Evolutionary conservation across 2,329 filamentous ascomycete species (phyloP), one percentile per base, ranked within the genome.

Genomic region (Colletotrichum karsti): DNA sequence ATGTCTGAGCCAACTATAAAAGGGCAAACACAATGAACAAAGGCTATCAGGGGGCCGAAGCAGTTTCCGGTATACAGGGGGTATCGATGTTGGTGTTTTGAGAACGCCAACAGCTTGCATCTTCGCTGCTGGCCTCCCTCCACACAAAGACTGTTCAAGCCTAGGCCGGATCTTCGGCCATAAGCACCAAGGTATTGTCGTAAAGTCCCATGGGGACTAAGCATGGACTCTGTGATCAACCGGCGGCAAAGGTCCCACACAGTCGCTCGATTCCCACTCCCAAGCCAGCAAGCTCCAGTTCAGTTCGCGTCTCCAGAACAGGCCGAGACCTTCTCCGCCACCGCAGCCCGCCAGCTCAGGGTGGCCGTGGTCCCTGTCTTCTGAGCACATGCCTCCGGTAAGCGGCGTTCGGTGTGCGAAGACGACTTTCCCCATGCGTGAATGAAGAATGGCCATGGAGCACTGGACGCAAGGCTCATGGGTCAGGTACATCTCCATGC

Each of bases 381-480:
- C 94, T 22, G 94, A 91, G 74, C 91, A 92, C 81, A 98, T 85
- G 46, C 93, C 95, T 55, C 95, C 95, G 12, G 93, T 97, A 70
- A 89, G 82, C 51, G 88, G 87, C 92, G 97, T 96, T 62, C 93
- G 88, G 70, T 90, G 86, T 70, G 89, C 90, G 80, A 97, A 97
- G 41, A 97, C 87, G 57, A 95, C 92, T 59, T 92, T 91, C 48
- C 93, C 91, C 86, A 99, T 97, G 56, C 96, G 90, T 8, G 95
- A 98, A 77, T 98, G 95, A 22, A 98, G 85, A 73, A 98, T 92
- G 1, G 93, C 96, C 96, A 98, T 98, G 37, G 93, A 94, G 81
- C 96, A 99, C 88, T 97, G 97, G 68, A 97, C 88, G 77, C 96
- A 99, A 5, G 96, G 96, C 81, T 99, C 96, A 76, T 98, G 95